Percentiles rank a stretch among this genome's conserved stretches.
phyloP scores from a whole-genome alignment of 2,329 filamentous ascomycete genomes.

The Cladosporium velox region DNA sequence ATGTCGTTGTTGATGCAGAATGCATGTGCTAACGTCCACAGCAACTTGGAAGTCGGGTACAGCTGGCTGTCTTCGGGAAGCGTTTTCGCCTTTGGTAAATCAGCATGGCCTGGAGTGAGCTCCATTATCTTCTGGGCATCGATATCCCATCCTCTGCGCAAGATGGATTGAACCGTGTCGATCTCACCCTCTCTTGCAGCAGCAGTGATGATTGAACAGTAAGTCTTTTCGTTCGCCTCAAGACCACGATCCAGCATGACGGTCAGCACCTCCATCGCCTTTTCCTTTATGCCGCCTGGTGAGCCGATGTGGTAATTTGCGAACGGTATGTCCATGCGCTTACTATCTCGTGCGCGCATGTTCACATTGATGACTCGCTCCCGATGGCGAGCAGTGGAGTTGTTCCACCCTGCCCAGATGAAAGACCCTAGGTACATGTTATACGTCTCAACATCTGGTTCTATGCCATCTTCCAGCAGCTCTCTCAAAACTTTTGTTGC shows the following conservation, averaged over 20 bases:
- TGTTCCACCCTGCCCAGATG: conserved; percentile 45
- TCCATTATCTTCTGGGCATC: conserved; percentile 47
- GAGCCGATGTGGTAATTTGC: conserved; percentile 32
- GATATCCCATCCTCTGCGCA: conserved; percentile 58
- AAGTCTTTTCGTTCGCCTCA: conserved; percentile 54
- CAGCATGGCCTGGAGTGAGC: conserved; percentile 31
- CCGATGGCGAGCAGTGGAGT: conserved; percentile 43
- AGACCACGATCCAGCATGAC: conserved; percentile 51
- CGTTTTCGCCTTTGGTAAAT: conserved; percentile 30
- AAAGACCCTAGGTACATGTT: conserved; percentile 56
- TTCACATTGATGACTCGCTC: conserved; percentile 41
- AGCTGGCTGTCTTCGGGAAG: conserved; percentile 56
- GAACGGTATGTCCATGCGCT: conserved; percentile 23
- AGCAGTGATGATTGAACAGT: conserved; percentile 55
- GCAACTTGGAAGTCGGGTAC: conserved; percentile 59
- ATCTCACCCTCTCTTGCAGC: conserved; percentile 56
- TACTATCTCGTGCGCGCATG: conserved; percentile 26
- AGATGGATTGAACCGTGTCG: conserved; percentile 47
- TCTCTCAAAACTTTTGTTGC: conserved; percentile 51
- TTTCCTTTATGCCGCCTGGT: conserved; percentile 33
- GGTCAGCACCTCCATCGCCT: conserved; percentile 45
- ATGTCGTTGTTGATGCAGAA: conserved; percentile 69
- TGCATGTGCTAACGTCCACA: conserved; percentile 67
- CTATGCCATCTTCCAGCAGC: conserved; percentile 42
- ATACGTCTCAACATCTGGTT: conserved; percentile 54